Base-by-base conservation (phyloP, 805 yeast species). In the Diddensiella transvaalensis region DNA sequence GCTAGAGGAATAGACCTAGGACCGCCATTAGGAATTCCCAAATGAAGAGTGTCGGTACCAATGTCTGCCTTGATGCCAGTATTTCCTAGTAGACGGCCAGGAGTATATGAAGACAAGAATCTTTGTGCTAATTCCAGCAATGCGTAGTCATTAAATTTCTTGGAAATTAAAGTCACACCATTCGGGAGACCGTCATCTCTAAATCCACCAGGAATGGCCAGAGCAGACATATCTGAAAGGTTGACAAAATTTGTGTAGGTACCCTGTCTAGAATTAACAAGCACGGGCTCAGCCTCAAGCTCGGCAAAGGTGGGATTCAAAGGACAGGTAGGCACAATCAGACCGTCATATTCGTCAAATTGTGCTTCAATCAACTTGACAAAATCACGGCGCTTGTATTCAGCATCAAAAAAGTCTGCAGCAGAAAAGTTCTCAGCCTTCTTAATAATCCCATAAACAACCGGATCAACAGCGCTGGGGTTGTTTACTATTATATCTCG, bases 171-270 rank as follows among this genome's bases (percentile, higher is more conserved):
- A 3, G 98, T 91, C 50, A 91, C 79, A 67, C 98, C 98, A 54
- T 80, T 83, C 5, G 98, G 96, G 57, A 91, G 68, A 3, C 95
- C 95, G 65, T 91, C 97, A 1, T 76, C 58, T 63, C 90, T 76
- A 77, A 88, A 91, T 2, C 96, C 96, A 21, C 83, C 85, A 22
- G 99, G 98, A 47, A 91, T 75, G 0, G 98, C 88, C 59, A 91
- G 73, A 1, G 96, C 98, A 32, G 95, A 83, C 72, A 90, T 68
- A 62, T 91, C 98, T 2, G 96, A 96, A 64, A 91, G 76, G 66
- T 93, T 91, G 59, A 87, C 96, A 65, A 93, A 93, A 70, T 91
- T 91, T 24, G 98, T 91, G 83, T 96, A 91, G n/a, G 96, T 89
- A 26, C 99, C 99, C 71, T 93, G 99, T 61, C 75, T 75, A 3